Conservation (phyloP, 495 filamentous ascomycete species). For the Lepidopterella palustris region DNA sequence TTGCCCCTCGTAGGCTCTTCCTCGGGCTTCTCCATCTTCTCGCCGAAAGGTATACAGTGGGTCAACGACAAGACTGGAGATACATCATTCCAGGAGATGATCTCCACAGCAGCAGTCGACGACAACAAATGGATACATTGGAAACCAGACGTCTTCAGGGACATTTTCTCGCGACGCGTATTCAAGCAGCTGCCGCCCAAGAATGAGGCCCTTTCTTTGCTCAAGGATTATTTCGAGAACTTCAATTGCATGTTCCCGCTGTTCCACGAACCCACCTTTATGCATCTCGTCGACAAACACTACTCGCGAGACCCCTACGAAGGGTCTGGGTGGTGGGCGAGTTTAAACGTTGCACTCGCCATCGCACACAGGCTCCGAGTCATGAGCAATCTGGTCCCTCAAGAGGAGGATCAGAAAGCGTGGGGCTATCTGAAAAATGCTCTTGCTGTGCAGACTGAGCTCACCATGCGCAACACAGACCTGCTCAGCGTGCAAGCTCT, state of each 20-base stretch:
- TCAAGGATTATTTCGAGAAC: constrained; percentile 93
- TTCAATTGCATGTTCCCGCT: constrained; percentile 98
- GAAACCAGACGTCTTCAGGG: constrained; percentile 91
- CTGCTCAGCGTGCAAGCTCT: constrained; percentile 93
- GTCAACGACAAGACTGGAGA: constrained; percentile 98
- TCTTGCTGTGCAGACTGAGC: constrained; percentile 81
- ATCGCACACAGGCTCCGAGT: constrained; percentile 86
- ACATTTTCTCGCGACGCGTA: constrained; percentile 82
- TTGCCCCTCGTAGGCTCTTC: constrained; percentile 62
- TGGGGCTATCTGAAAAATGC: constrained; percentile 97
- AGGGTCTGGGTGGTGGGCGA: constrained; percentile 97
- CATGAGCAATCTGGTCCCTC: constrained; percentile 87
- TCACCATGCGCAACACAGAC: constrained; percentile 94
- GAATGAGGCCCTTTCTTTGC: constrained; percentile 69
- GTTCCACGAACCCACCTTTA: constrained; percentile 96
- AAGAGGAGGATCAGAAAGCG: constrained; percentile 86
- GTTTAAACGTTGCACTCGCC: constrained; percentile 86
- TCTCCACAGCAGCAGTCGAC: constrained; percentile 68
- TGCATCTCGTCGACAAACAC: constrained; percentile 88
- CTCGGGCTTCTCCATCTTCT: constrained; percentile 97
- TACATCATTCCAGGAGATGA: constrained; percentile 91
- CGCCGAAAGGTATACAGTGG: constrained; percentile 96
- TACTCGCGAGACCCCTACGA: constrained; percentile 92
- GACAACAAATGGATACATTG: constrained; percentile 93
- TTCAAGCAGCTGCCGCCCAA: constrained; percentile 77